Conservation (phyloP, 495 filamentous ascomycete species). For the Neurospora sp. region DNA sequence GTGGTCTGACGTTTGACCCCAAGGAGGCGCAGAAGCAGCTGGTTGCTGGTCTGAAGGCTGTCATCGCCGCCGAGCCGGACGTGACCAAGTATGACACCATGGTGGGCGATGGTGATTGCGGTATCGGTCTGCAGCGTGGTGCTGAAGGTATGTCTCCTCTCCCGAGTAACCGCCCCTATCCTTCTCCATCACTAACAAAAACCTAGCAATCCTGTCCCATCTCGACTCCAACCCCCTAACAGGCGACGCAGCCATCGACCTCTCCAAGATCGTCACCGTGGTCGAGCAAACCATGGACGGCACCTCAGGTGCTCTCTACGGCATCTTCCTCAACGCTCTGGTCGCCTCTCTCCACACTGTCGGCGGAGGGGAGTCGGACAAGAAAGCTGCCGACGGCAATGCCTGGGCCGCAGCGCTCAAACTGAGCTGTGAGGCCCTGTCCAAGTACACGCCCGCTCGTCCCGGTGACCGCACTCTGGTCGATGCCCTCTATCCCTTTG, state of each 20-base stretch:
- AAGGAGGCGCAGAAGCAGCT: constrained; percentile 48
- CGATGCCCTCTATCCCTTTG: constrained; percentile 84
- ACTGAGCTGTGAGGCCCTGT: constrained; percentile 58
- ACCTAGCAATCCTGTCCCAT: constrained; percentile 55
- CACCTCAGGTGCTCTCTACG: constrained; percentile 88
- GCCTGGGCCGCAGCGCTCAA: constrained; percentile 67
- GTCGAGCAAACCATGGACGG: constrained; percentile 93
- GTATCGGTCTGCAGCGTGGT: constrained; percentile 78
- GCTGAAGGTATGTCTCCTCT: constrained; percentile 55
- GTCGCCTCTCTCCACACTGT: constrained; percentile 56
- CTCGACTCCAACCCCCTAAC: constrained; percentile 46
- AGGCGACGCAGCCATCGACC: constrained; percentile 60
- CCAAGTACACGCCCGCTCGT: constrained; percentile 80
- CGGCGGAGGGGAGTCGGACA: constrained; percentile 6
- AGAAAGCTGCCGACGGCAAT: constrained; percentile 29
- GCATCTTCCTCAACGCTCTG: constrained; percentile 91
- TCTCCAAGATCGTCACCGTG: constrained; percentile 66
- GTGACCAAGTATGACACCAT: constrained; percentile 85
- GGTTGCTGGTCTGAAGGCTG: constrained; percentile 52
- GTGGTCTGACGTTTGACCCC: constrained; percentile 52
- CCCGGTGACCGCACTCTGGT: constrained; percentile 84
- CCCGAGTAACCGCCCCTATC: background rate
- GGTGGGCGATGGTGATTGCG: constrained; percentile 94
- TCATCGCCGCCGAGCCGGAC: constrained; percentile 72
- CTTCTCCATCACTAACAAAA: constrained; percentile 4